Conservation (phyloP, 1,139 yeast genomes). For the Saccharomyces pastorianus region DNA sequence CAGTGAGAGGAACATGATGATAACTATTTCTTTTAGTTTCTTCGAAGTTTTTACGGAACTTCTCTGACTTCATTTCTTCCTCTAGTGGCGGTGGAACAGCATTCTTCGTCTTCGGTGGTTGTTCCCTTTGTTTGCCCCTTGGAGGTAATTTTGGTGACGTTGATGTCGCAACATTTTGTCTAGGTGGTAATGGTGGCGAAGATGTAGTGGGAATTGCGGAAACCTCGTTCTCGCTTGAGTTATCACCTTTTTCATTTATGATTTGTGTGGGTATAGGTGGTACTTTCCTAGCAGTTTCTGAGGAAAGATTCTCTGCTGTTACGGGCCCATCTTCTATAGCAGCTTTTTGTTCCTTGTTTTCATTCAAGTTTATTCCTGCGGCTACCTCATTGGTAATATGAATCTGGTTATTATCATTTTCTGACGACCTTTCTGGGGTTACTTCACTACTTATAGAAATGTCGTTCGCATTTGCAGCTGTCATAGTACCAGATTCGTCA, state of each 20-base stretch:
- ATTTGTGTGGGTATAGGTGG: background rate
- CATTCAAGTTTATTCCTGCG: background rate
- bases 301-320: background rate
- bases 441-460: background rate
- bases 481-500: background rate
- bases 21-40: slow-evolving; percentile 6
- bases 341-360: background rate
- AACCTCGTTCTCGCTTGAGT: background rate
- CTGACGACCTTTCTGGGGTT: background rate
- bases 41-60: slow-evolving; percentile 20
- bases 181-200: slow-evolving; percentile 2
- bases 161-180: background rate
- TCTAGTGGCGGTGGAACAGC: slow-evolving; percentile 31
- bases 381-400: background rate
- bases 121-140: slow-evolving; percentile 4
- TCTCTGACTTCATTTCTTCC: slow-evolving; percentile 26
- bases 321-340: background rate
- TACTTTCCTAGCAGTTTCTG: background rate
- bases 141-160: slow-evolving; percentile 16
- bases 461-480: background rate
- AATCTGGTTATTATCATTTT: background rate
- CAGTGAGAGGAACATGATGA: slow-evolving; percentile 12
- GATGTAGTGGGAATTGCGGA: background rate
- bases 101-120: slow-evolving; percentile 11
- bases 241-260: background rate